Evolutionary conservation across 768 basidiomycete species (phyloP).

Genomic region (Pleurotus tuoliensis): DNA sequence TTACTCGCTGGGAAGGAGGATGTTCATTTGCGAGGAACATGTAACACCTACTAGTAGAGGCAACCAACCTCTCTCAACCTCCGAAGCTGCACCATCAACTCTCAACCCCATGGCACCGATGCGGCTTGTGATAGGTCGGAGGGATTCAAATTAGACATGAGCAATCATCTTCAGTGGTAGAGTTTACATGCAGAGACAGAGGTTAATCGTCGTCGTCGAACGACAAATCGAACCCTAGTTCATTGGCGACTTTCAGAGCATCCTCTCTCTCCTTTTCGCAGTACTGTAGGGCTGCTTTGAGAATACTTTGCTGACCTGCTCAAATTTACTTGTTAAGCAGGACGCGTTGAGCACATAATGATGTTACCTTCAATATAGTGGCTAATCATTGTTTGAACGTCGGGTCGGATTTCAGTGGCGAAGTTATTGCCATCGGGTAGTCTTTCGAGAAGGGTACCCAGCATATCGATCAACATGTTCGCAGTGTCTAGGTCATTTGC

Average conservation of each 20-base stretch:
- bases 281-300: slow-evolving; percentile 49
- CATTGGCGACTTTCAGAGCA: slow-evolving; percentile 45
- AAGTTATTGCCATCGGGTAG: slow-evolving; percentile 32
- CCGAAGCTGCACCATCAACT: no score
- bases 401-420: slow-evolving; percentile 23
- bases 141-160: no score
- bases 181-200: no score
- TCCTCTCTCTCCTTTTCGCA: slow-evolving; percentile 41
- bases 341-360: neutral
- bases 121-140: no score
- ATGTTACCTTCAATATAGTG: slow-evolving; percentile 63
- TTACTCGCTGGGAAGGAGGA: no score
- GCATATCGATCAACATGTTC: slow-evolving; percentile 65
- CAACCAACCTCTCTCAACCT: no score
- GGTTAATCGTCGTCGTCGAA: slow-evolving; percentile 31
- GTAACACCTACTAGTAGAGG: no score
- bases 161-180: no score
- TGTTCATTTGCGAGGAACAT: no score
- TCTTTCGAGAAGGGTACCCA: slow-evolving; percentile 41
- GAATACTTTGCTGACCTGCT: slow-evolving; percentile 57
- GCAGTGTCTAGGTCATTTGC: slow-evolving; percentile 71
- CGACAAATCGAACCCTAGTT: slow-evolving; percentile 51
- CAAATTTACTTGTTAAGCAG: neutral
- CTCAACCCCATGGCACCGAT: no score
- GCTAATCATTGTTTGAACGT: slow-evolving; percentile 61